These are phyloP conservation scores for Botrytis porri DNA, from an alignment of 2,329 filamentous ascomycete species.

Conservation along the genomic window DNA sequence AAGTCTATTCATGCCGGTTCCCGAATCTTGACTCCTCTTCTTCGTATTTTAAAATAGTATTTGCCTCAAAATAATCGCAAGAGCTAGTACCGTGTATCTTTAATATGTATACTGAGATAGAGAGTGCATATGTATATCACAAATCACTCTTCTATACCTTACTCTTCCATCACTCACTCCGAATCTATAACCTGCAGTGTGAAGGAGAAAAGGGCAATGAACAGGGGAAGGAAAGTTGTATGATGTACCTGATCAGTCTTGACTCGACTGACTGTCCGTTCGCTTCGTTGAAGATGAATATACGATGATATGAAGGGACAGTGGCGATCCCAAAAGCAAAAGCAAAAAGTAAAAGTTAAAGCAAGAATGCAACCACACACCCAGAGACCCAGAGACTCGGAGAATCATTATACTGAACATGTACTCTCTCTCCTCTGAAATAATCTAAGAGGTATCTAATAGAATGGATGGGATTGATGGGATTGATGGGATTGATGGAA, in stretches of 20 bases:
- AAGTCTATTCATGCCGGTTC: not conserved
- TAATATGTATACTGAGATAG: not conserved
- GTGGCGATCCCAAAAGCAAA: too few relatives aligned
- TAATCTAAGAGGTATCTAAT: not conserved
- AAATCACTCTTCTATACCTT: not conserved
- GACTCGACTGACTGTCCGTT: not conserved
- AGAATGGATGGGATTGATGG: too few relatives aligned
- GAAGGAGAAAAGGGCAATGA: not conserved
- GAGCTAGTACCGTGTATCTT: not conserved
- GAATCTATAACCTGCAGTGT: not conserved
- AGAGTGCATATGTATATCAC: not conserved
- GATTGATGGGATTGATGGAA: too few relatives aligned
- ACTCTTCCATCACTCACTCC: not conserved
- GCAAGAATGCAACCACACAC: too few relatives aligned
- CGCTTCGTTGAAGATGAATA: not conserved
- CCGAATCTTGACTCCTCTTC: not conserved
- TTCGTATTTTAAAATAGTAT: not conserved
- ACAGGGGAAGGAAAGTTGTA: not conserved
- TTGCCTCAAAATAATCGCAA: not conserved
- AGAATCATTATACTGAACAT: not conserved
- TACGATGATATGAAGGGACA: too few relatives aligned
- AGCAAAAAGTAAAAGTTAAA: too few relatives aligned
- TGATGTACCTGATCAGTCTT: not conserved
- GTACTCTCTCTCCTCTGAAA: not conserved
- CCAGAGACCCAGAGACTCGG: too few relatives aligned